Evolutionary conservation across 805 yeast species (phyloP), one percentile per base, ranked within the genome.

Genomic region (Metschnikowia arizonensis): DNA sequence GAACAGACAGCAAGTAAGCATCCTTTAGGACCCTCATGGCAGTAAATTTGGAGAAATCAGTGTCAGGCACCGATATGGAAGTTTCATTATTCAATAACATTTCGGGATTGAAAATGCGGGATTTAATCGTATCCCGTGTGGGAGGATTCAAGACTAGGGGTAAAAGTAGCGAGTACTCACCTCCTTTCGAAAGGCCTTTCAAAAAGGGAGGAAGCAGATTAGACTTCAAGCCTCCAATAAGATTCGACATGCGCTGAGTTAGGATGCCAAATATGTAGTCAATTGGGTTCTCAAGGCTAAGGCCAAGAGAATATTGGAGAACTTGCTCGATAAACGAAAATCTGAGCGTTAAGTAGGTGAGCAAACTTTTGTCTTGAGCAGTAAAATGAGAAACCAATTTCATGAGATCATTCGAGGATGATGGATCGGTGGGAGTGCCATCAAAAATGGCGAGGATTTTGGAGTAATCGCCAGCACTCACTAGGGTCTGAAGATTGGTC

Each of bases 101-200:
- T 5, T 10, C 15, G 1, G 46, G 31, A n/a, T 31, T 29, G 35
- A 50, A 45, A 1, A 52, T 18, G 6, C 36, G 25, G 10, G 39
- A 1, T 5, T 39, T 43, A 5, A 52, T 19, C 10, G 40, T 18
- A 9, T 23, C 43, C 2, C 39, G 29, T 3, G 39, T 3, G 9
- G 55, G 55, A 12, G 47, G 48, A 10, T 31, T 15, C 45, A 52
- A 40, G 15, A 50, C 48, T 23, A 52, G 42, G 5, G 54, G 54
- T 33, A 52, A 5, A 14, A 52, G 47, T 10, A 30, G n/a, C 12
- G 52, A 39, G 37, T 45, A 37, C 40, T 52, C 55, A 3, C 25
- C 30, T 24, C 46, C 54, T 15, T 47, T 46, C 14, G 47, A 17
- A 9, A 52, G 15, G 15, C 19, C 21, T 6, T 12, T 30, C 26